Evolutionary conservation across 768 basidiomycete species (phyloP).

Genomic region (Rhizopogon rudus): DNA sequence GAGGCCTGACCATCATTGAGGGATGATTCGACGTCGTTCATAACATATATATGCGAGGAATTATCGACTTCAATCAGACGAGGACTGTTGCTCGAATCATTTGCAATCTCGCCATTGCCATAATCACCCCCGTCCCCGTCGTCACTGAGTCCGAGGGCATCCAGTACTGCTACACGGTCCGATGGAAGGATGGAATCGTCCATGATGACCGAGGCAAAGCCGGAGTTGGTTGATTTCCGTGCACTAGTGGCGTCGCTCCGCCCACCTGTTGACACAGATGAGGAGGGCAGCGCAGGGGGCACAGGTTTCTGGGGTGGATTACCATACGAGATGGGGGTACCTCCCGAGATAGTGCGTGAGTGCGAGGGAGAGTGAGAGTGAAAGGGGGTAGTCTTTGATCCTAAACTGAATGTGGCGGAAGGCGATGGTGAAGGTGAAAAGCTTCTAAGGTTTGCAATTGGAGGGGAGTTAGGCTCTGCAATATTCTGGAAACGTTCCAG

Average conservation of each 20-base stretch:
- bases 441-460: not conserved
- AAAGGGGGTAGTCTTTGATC: not conserved
- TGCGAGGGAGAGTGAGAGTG: conserved; percentile 9
- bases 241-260: not conserved
- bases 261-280: not conserved
- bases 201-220: not conserved
- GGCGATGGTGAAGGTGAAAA: not conserved
- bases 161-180: not conserved
- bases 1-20: not conserved
- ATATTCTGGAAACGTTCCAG: not conserved
- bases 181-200: not conserved
- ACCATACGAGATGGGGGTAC: not conserved
- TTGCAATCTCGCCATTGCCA: not conserved
- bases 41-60: not conserved
- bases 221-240: not conserved
- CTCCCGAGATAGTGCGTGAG: conserved; percentile 1
- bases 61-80: not conserved
- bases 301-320: not conserved
- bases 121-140: not conserved
- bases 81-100: not conserved
- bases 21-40: not conserved
- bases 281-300: conserved; percentile 1
- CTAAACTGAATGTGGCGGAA: not conserved
- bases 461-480: not conserved
- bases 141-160: conserved; percentile 6